Evolutionary conservation across 2,329 filamentous ascomycete genomes (phyloP), one percentile per base, ranked within the genome.

Genomic region (Sporothrix dimorphospora): DNA sequence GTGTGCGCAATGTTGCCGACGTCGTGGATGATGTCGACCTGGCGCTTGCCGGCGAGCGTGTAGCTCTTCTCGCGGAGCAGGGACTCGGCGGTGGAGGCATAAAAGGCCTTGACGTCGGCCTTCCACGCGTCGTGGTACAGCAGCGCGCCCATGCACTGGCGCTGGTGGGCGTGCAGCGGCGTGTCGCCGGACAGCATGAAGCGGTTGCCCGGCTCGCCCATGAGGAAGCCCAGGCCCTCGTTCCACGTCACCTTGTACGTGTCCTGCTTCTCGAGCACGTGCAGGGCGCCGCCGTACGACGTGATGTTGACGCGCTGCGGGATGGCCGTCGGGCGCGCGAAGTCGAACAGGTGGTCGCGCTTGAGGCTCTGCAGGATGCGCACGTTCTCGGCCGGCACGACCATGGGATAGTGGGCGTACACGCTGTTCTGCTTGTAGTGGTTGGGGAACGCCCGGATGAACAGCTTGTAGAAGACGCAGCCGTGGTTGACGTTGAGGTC

Each of bases 381-480:
- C 72, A 86, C 81, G 80, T 93, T 96, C 78, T 94, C 92, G 0
- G 84, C 83, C 0, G 93, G 93, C 1, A 91, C 89, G 2, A 83
- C 81, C 87, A 89, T 89, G n/a, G 90, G 92, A 78, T 91, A 94
- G 78, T 94, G 92, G 0, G 92, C 93, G 75, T 95, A 97, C 71
- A 94, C 89, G 0, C 91, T 94, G 82, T 96, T 90, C 24, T 85
- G 81, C 78, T 88, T 89, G 85, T 94, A 95, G 81, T 94, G 91
- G 75, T 92, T 86, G 0, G 93, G 94, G 84, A 97, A 94, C 0
- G 92, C 92, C 5, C 91, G 88, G 47, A 93, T 84, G 79, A 94
- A 91, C 47, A 97, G 86, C 83, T 96, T 97, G 84, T 94, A 94
- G 81, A 95, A 92, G 14, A 94, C 89, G 76, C 91, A 94, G 63